Conservation (phyloP, 2,329 filamentous ascomycete species). For the Aspergillus spinulosporus region DNA sequence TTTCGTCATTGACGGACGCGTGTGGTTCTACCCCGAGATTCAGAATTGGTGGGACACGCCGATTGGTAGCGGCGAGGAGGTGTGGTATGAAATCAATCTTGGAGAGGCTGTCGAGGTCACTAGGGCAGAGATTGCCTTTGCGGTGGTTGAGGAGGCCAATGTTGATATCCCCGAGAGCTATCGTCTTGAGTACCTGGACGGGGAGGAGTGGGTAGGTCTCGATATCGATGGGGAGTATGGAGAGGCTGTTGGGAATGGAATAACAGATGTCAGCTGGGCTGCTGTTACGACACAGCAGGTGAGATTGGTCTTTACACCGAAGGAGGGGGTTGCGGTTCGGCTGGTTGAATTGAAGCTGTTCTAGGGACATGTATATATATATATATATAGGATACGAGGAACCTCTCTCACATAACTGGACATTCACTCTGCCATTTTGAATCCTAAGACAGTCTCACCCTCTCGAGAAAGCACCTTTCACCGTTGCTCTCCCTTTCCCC, state of each 20-base stretch:
- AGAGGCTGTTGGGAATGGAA: constrained; percentile 19
- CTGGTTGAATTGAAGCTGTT: constrained; percentile 24
- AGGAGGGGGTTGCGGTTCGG: constrained; percentile 15
- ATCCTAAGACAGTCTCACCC: no score
- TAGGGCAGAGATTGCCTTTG: constrained; percentile 23
- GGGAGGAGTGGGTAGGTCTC: constrained; percentile 16
- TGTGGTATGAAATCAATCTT: constrained; percentile 25
- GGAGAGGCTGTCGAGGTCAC: not conserved
- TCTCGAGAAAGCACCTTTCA: no score
- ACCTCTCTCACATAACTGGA: no score
- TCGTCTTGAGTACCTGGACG: constrained; percentile 15
- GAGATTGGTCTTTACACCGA: constrained; percentile 18
- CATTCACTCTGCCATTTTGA: no score
- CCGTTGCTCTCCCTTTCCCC: no score
- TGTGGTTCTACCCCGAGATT: constrained; percentile 24
- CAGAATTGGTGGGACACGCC: constrained; percentile 27
- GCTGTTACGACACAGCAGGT: constrained; percentile 9
- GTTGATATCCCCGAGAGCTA: constrained; percentile 20
- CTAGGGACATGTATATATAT: not conserved
- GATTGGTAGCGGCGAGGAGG: constrained; percentile 20
- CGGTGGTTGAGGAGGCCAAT: constrained; percentile 15
- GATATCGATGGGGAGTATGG: constrained; percentile 10
- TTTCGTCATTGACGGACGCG: constrained; percentile 22
- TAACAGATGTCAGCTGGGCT: constrained; percentile 21
- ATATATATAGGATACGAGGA: no score